A percentile compares a stretch with the other conserved stretches of the same genome.
These are phyloP conservation scores for Fusarium vanettenii DNA, from an alignment of 2,329 filamentous ascomycete genomes.

Conservation along the genomic window DNA sequence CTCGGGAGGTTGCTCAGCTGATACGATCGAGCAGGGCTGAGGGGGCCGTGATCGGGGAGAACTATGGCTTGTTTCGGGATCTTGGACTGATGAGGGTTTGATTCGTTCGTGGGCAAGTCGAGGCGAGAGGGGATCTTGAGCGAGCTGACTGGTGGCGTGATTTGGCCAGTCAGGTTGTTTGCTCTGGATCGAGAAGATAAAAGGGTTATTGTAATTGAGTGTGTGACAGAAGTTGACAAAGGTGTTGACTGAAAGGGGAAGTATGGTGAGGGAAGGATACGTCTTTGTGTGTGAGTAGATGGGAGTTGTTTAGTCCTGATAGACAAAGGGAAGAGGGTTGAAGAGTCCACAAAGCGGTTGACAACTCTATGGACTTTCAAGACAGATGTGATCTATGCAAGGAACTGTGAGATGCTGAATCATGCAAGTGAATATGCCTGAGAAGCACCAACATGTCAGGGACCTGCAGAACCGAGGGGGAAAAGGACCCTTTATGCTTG, in stretches of 20 bases:
- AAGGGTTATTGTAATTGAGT: background rate
- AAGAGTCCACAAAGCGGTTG: background rate
- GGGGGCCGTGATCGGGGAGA: background rate
- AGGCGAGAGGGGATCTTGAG: background rate
- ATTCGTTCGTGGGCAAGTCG: background rate
- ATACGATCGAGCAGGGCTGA: conserved; percentile 24
- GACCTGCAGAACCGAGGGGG: background rate
- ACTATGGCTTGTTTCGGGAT: background rate
- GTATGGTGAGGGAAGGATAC: background rate
- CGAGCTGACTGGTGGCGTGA: conserved; percentile 1
- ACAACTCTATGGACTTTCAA: background rate
- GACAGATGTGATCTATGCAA: background rate
- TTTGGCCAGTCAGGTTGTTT: conserved; percentile 2
- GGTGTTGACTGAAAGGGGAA: background rate
- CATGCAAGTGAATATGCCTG: background rate
- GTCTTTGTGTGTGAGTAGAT: background rate
- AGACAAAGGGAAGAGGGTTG: background rate
- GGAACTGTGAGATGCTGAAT: background rate
- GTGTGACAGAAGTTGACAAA: background rate
- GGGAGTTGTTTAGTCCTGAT: background rate
- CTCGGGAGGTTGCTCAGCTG: conserved; percentile 40
- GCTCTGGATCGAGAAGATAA: background rate
- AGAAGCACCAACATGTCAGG: background rate
- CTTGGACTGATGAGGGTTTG: background rate
- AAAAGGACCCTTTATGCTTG: conserved; percentile 26